Evolutionary conservation across 176 grass and related monocot species (phyloP).

Genomic region (Luzula sylvatica): DNA sequence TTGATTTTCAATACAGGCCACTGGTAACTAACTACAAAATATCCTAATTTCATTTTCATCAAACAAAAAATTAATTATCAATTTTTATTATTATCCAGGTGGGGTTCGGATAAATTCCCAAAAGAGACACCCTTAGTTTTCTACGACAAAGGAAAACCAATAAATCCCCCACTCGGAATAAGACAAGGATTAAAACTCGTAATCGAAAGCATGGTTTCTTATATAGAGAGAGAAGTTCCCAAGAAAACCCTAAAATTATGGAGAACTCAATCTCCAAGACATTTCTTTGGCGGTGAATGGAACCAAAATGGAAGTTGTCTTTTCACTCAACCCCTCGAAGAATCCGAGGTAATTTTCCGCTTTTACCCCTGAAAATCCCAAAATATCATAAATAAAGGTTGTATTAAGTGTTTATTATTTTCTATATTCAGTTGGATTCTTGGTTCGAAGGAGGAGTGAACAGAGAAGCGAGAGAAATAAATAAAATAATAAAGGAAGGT

Average conservation of each 20-base stretch:
- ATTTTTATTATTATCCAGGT: slow-evolving; percentile 43
- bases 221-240: slow-evolving; percentile 69
- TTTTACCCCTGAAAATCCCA: not conserved
- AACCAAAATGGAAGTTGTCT: slow-evolving; percentile 80
- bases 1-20: slow-evolving; percentile 96
- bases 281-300: slow-evolving; percentile 89
- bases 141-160: slow-evolving; percentile 57
- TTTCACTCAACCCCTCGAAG: slow-evolving; percentile 45
- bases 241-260: slow-evolving; percentile 61
- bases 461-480: slow-evolving; percentile 54
- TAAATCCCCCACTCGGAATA: slow-evolving; percentile 61
- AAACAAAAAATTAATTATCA: not conserved
- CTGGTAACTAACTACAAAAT: slow-evolving; percentile 30
- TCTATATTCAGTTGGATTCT: slow-evolving; percentile 45
- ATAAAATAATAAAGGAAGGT: slow-evolving; percentile 40
- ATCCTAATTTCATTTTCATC: not conserved
- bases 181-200: slow-evolving; percentile 53
- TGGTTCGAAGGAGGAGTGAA: slow-evolving; percentile 88
- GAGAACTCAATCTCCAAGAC: slow-evolving; percentile 79
- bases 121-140: slow-evolving; percentile 78
- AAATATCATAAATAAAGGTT: not conserved
- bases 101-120: slow-evolving; percentile 81
- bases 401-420: no score
- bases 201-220: slow-evolving; percentile 62
- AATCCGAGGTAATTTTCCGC: slow-evolving; percentile 40